A percentile compares a stretch with the other conserved stretches of the same genome.
Evolutionary conservation across 441 rosid genomes (phyloP).

Genomic region (Euphorbia schlechtendalii): DNA sequence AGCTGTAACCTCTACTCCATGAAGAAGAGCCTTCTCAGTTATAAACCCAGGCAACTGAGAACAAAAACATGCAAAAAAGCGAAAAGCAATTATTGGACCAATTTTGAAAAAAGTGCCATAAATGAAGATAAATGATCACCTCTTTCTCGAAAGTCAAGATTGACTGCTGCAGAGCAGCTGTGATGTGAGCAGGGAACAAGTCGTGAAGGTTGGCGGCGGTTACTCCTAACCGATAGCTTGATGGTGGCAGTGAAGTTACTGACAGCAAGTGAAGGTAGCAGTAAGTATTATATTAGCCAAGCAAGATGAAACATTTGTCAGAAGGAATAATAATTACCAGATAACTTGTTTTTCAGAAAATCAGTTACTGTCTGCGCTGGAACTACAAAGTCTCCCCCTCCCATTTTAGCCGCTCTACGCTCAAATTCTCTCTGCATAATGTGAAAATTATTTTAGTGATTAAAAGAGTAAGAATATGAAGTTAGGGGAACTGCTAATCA

Average conservation of each 20-base stretch:
- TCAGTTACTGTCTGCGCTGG: conserved; percentile 83
- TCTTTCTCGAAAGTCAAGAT: conserved; percentile 70
- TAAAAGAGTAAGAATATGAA: neutral
- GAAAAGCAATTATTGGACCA: conserved; percentile 4
- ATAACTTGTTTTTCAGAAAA: conserved; percentile 60
- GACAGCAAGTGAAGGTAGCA: conserved; percentile 47
- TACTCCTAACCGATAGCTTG: conserved; percentile 89
- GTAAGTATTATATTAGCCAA: conserved; percentile 44
- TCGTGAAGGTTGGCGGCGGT: conserved; percentile 75
- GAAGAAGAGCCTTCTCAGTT: conserved; percentile 81
- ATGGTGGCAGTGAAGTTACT: conserved; percentile 66
- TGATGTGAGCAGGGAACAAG: conserved; percentile 59
- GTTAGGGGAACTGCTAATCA: no score
- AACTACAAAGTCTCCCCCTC: conserved; percentile 73
- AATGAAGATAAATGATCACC: conserved; percentile 30
- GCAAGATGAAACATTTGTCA: conserved; percentile 12
- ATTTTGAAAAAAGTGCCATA: neutral
- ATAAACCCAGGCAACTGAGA: conserved; percentile 86
- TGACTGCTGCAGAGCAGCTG: conserved; percentile 66
- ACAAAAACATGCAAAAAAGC: conserved; percentile 15
- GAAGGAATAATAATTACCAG: conserved; percentile 36
- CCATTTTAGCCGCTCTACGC: conserved; percentile 75
- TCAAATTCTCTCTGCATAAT: conserved; percentile 75
- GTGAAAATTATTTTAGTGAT: conserved; percentile 5
- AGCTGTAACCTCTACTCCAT: conserved; percentile 74